phyloP scores from a whole-genome alignment of 2,329 filamentous ascomycete genomes.

The Arthrobotrys entomopaga region DNA sequence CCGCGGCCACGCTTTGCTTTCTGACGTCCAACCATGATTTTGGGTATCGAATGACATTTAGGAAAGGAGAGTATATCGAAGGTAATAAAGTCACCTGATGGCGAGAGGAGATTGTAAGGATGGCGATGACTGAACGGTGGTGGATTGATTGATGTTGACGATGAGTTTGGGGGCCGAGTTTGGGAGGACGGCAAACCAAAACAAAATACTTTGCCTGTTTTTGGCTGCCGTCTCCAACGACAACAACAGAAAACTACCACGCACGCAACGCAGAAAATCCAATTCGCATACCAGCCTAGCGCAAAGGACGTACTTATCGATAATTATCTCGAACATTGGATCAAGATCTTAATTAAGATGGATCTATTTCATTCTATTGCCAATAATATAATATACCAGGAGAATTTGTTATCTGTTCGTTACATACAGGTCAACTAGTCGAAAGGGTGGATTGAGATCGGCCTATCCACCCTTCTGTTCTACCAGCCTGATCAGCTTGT shows the following conservation, averaged over 20 bases:
- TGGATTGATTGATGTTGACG: conserved; percentile 3
- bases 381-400: too few relatives aligned
- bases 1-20: conserved; percentile 41
- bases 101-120: not conserved
- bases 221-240: conserved; percentile 40
- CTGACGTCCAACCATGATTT: conserved; percentile 45
- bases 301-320: not conserved
- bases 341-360: too few relatives aligned
- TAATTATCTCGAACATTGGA: too few relatives aligned
- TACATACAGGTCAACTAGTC: not conserved
- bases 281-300: too few relatives aligned
- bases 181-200: conserved; percentile 48
- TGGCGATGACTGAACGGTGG: conserved; percentile 1
- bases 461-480: conserved; percentile 40
- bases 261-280: conserved; percentile 34
- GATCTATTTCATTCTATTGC: not conserved
- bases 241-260: conserved; percentile 31
- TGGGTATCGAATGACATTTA: conserved; percentile 26
- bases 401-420: not conserved
- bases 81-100: not conserved
- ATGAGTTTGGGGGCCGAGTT: conserved; percentile 19
- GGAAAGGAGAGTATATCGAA: not conserved
- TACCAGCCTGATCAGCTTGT: conserved; percentile 17
- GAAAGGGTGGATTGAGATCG: not conserved
- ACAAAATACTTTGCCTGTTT: conserved; percentile 27